Percentiles rank a stretch among this genome's conserved stretches.
These are phyloP conservation scores for Entomortierella chlamydospora DNA, from an alignment of 192 early-diverging fungal genomes.

Conservation along the genomic window DNA sequence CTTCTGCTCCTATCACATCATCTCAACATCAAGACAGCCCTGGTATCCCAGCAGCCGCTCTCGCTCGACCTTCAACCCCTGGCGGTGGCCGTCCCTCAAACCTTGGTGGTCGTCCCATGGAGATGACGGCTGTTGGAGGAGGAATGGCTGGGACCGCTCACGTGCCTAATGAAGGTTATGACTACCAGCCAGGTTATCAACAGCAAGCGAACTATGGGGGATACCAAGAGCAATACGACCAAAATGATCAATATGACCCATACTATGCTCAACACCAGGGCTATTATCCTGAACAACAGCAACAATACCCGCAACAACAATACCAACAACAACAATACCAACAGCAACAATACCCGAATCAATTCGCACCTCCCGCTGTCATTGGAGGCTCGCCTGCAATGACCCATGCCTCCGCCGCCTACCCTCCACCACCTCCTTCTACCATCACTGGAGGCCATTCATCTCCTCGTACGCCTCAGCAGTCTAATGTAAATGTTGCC, in stretches of 20 bases:
- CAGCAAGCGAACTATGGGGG: conserved; percentile 22
- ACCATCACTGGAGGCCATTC: conserved; percentile 7
- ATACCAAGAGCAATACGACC: conserved; percentile 15
- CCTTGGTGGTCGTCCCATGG: conserved; percentile 11
- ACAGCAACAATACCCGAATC: conserved; percentile 15
- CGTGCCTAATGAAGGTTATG: not conserved
- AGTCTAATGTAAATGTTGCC: not conserved
- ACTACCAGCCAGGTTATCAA: conserved; percentile 26
- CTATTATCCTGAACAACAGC: conserved; percentile 17
- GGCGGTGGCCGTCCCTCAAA: not conserved
- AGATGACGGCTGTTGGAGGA: conserved; percentile 20
- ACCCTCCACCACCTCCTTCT: conserved; percentile 25
- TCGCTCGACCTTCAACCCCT: conserved; percentile 6
- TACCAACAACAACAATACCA: too few species aligned
- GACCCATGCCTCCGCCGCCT: conserved; percentile 14
- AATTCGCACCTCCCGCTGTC: conserved; percentile 5
- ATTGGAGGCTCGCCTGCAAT: conserved; percentile 17
- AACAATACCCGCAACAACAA: not conserved
- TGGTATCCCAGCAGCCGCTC: too few species aligned
- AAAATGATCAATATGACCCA: conserved; percentile 27
- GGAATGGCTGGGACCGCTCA: not conserved
- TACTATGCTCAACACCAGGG: conserved; percentile 28
- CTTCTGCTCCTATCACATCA: not conserved
- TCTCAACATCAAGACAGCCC: too few species aligned
- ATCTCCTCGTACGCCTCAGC: conserved; percentile 18